Conservation (phyloP, 352 stramenopile genomes). For the Phytophthora aleatoria region DNA sequence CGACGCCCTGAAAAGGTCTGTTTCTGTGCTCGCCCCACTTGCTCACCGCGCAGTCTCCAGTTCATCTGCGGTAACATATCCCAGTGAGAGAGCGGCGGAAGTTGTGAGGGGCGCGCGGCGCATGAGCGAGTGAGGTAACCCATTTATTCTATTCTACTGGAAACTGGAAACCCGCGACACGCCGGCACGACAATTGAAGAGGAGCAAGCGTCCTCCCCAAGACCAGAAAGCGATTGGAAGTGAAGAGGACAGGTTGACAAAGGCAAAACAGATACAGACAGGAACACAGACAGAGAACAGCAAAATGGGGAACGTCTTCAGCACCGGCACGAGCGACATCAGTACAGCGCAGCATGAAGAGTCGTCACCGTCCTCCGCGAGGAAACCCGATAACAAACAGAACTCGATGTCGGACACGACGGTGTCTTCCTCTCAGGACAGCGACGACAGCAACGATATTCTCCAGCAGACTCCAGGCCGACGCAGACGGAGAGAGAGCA, state of each 20-base stretch:
- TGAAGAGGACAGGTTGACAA: constrained; percentile 3
- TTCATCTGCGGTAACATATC: constrained; percentile 5
- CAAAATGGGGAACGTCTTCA: constrained; percentile 33
- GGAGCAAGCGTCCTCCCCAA: background rate
- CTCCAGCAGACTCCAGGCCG: constrained; percentile 13
- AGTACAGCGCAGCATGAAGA: constrained; percentile 1
- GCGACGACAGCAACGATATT: constrained; percentile 33
- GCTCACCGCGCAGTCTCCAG: background rate
- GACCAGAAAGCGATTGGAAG: constrained; percentile 15
- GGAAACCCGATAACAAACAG: constrained; percentile 30
- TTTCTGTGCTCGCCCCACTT: constrained; percentile 5
- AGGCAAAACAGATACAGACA: background rate
- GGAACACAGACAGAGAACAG: background rate
- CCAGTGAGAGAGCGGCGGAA: background rate
- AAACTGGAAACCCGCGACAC: constrained; percentile 35
- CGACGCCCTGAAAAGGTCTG: constrained; percentile 3
- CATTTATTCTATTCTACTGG: constrained; percentile 27
- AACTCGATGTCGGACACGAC: constrained; percentile 67
- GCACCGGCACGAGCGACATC: constrained; percentile 12
- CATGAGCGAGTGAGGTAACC: background rate
- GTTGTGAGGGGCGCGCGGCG: background rate
- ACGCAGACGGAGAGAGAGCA: constrained; percentile 21
- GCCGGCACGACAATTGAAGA: constrained; percentile 16
- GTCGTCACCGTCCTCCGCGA: background rate
- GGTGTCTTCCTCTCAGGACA: constrained; percentile 42